Percentiles rank a stretch among this genome's conserved stretches.
Evolutionary conservation across 202 grass and related monocot genomes (phyloP).

Genomic region (Panicum virgatum): DNA sequence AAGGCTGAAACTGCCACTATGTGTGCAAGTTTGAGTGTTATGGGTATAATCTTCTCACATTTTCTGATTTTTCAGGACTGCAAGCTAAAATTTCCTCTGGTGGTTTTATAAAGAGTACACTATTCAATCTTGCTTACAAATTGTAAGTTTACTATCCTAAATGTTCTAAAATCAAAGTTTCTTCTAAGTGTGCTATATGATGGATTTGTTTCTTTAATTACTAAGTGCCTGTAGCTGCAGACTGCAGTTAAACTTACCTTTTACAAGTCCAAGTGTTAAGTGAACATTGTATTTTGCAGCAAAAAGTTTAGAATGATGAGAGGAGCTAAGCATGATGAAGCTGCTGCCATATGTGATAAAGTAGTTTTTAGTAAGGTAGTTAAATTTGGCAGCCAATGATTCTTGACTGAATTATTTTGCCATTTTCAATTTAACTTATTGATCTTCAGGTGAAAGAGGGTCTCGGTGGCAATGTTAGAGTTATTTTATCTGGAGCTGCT

Average conservation of each 20-base stretch:
- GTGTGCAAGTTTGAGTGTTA: constrained; percentile 3
- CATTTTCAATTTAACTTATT: constrained; percentile 25
- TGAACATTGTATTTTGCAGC: constrained; percentile 52
- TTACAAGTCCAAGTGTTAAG: constrained; percentile 27
- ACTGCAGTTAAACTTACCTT: constrained; percentile 19
- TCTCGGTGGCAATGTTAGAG: constrained; percentile 86
- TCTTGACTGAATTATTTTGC: constrained; percentile 19
- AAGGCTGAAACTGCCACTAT: not conserved
- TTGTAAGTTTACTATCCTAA: constrained; percentile 62
- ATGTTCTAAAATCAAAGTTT: constrained; percentile 15
- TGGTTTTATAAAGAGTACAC: constrained; percentile 71
- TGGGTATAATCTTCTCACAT: constrained; percentile 16
- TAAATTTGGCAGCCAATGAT: constrained; percentile 15
- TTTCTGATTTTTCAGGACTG: constrained; percentile 57
- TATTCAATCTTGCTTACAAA: constrained; percentile 90
- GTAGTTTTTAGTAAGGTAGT: constrained; percentile 92
- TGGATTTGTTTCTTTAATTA: constrained; percentile 11
- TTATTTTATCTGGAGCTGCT: constrained; percentile 94
- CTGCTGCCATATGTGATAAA: constrained; percentile 79
- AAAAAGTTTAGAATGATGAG: constrained; percentile 84
- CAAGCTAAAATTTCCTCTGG: constrained; percentile 82
- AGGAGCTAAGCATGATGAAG: constrained; percentile 83
- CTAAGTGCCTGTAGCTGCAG: not conserved
- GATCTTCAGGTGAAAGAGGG: constrained; percentile 74
- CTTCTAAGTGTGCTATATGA: not conserved